Evolutionary conservation across 768 basidiomycete genomes (phyloP).

Genomic region (Chlorophyllum brunneum): DNA sequence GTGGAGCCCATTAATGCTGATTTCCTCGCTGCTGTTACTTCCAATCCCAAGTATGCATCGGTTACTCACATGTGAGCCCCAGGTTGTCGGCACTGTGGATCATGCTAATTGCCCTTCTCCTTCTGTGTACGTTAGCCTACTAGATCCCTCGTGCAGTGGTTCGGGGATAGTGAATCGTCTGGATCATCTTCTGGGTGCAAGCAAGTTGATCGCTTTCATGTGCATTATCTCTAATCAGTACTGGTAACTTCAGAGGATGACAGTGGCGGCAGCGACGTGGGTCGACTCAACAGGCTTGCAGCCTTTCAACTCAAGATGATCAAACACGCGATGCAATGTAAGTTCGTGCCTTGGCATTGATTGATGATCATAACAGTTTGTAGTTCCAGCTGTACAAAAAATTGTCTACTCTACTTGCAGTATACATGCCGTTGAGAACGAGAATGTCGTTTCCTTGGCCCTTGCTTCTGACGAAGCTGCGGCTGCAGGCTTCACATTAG

Average conservation of each 20-base stretch:
- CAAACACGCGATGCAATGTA: conserved; percentile 94
- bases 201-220: conserved; percentile 31
- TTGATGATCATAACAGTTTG: background rate
- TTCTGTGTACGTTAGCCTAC: conserved; percentile 47
- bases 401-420: conserved; percentile 99
- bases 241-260: conserved; percentile 41
- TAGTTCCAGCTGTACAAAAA: conserved; percentile 72
- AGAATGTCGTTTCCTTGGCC: conserved; percentile 78
- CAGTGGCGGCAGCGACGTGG: conserved; percentile 52
- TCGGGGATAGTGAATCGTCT: conserved; percentile 90
- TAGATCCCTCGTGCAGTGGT: conserved; percentile 96
- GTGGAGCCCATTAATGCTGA: conserved; percentile 72
- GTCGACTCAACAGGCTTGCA: conserved; percentile 79
- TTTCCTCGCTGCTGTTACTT: conserved; percentile 78
- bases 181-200: conserved; percentile 76
- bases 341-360: conserved; percentile 18
- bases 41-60: conserved; percentile 51
- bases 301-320: conserved; percentile 90
- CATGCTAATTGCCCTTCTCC: background rate
- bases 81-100: background rate
- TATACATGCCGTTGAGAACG: conserved; percentile 87
- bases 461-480: conserved; percentile 69
- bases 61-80: conserved; percentile 84
- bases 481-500: conserved; percentile 60
- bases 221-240: background rate